phyloP scores from a whole-genome alignment of 1,284 basidiomycete genomes.

The Xerocomus nothofagi region DNA sequence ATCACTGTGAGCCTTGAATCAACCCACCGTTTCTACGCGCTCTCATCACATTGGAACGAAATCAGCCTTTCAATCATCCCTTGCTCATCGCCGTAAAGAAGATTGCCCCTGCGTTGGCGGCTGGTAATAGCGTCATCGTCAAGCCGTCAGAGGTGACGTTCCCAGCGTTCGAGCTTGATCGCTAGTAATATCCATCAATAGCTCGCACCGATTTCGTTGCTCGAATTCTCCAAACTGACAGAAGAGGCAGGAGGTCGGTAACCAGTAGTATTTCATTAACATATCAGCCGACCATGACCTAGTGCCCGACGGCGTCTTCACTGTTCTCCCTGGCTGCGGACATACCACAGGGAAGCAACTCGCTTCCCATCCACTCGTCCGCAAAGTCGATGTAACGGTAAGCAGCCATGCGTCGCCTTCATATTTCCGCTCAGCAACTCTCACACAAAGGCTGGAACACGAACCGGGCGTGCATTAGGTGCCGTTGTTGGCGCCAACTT shows the following conservation, averaged over 20 bases:
- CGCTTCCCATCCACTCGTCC: constrained; percentile 60
- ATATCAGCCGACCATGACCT: constrained; percentile 1
- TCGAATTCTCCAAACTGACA: constrained; percentile 70
- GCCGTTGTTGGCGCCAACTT: constrained; percentile 70
- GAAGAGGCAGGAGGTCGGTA: constrained; percentile 61
- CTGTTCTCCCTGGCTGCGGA: constrained; percentile 72
- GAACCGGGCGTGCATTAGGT: constrained; percentile 69
- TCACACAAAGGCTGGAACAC: constrained; percentile 67
- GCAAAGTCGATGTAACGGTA: constrained; percentile 83
- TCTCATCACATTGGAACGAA: constrained; percentile 9
- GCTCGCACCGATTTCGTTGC: constrained; percentile 75
- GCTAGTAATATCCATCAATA: constrained; percentile 29
- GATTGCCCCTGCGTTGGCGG: constrained; percentile 80
- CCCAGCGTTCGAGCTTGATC: neutral
- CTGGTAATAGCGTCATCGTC: constrained; percentile 80
- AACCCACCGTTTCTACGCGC: constrained; percentile 11
- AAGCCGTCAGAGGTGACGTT: constrained; percentile 72
- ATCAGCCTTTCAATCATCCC: constrained; percentile 81
- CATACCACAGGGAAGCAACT: constrained; percentile 61
- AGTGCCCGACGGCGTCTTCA: constrained; percentile 77
- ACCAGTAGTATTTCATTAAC: neutral
- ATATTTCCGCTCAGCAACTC: constrained; percentile 4
- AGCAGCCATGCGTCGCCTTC: constrained; percentile 24
- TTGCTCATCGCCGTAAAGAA: constrained; percentile 83
- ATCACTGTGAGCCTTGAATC: constrained; percentile 57